Conservation (phyloP, 257 asterid genomes). For the Salvia splendens region DNA sequence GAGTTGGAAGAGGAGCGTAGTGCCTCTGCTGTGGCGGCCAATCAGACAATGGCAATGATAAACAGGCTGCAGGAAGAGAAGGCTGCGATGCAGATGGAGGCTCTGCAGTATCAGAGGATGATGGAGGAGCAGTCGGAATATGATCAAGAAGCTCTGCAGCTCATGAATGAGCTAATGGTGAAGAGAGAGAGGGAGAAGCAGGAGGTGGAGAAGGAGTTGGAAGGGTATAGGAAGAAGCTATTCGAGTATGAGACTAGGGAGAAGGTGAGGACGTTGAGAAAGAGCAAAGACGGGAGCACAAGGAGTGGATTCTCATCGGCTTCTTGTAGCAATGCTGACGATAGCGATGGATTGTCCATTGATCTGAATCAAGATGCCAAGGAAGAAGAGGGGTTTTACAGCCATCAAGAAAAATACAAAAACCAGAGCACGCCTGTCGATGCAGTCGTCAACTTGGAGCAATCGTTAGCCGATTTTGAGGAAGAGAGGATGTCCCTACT, state of each 20-base stretch:
- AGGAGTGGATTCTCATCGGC: conserved; percentile 73
- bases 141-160: conserved; percentile 97
- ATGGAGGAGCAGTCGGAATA: conserved; percentile 99
- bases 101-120: conserved; percentile 98
- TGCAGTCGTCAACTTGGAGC: conserved; percentile 70
- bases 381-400: conserved; percentile 53
- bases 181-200: conserved; percentile 91
- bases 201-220: conserved; percentile 79
- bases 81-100: conserved; percentile 98
- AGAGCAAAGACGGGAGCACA: conserved; percentile 56
- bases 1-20: conserved; percentile 94
- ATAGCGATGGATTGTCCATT: conserved; percentile 72
- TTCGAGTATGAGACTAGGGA: conserved; percentile 67
- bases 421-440: conserved; percentile 60
- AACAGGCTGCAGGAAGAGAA: conserved; percentile 95
- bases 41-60: conserved; percentile 98
- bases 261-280: conserved; percentile 50
- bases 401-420: conserved; percentile 38
- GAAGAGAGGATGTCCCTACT: conserved; percentile 83
- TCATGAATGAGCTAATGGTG: conserved; percentile 85
- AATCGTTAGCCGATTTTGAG: conserved; percentile 84
- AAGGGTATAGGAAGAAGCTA: conserved; percentile 62
- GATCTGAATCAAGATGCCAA: conserved; percentile 73
- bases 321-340: conserved; percentile 81
- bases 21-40: conserved; percentile 95